Evolutionary conservation across 2,329 filamentous ascomycete genomes (phyloP), one percentile per base, ranked within the genome.

Genomic region (Fusarium longipes): DNA sequence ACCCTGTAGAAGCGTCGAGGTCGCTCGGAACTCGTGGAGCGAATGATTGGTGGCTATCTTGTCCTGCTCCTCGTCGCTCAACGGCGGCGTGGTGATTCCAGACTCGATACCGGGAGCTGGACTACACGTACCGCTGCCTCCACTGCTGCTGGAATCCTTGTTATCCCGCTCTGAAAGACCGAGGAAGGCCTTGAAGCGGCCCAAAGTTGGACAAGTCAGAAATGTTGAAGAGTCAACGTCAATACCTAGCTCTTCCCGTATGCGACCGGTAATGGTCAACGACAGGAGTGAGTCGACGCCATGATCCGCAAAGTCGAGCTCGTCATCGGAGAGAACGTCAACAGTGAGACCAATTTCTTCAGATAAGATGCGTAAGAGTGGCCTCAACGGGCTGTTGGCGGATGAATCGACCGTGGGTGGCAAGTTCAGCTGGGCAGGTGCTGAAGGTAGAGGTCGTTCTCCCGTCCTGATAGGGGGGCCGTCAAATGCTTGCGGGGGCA

Each of bases 301-400:
- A 14, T 87, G 77, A 4, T 84, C 82, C n/a, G 83, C 82, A 54
- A 88, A 78, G 65, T 47, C 29, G 8, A 59, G 56, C 1, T 83
- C 82, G 1, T 83, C 83, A 22, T 83, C 83, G 5, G 84, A 75
- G 29, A 88, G 81, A 70, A 92, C 89, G 29, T 88, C 86, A 12
- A 90, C 81, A 24, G 89, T 86, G n/a, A 92, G 87, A 57, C 88
- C 88, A 84, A 92, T 91, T 76, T 92, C 90, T 35, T 84, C 82
- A n/a, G 89, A 87, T 73, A 73, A 82, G 80, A 66, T 81, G 77
- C 44, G 78, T 75, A 60, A 35, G 40, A 56, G 43, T 8, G 44
- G 53, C 18, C 44, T 49, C 18, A 43, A 36, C 25, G 36, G 35
- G 17, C n/a, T 48, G 18, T 59, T 15, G 5, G 32, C 22, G 5